These are phyloP conservation scores for Sungouiella thailandica DNA, from an alignment of 805 yeast species.

Conservation along the genomic window DNA sequence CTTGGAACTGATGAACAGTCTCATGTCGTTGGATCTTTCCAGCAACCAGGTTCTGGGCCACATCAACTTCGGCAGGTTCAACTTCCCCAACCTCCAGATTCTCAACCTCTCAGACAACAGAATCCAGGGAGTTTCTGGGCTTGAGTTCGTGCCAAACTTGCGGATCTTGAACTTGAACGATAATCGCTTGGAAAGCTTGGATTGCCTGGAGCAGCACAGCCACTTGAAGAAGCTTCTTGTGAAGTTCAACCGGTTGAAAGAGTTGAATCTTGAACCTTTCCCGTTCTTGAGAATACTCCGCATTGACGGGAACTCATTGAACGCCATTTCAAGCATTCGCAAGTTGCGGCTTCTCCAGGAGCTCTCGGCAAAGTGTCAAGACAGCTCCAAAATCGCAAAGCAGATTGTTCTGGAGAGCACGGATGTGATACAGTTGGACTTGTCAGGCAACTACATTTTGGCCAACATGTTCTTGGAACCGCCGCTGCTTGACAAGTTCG, in stretches of 20 bases:
- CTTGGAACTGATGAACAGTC: constrained; percentile 32
- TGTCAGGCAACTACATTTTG: constrained; percentile 33
- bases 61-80: constrained; percentile 30
- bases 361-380: constrained; percentile 38
- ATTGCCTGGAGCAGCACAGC: constrained; percentile 18
- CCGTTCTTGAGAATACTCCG: constrained; percentile 40
- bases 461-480: not conserved
- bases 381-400: constrained; percentile 14
- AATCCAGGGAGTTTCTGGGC: constrained; percentile 27
- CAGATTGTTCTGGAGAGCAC: constrained; percentile 15
- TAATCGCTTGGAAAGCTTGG: constrained; percentile 27
- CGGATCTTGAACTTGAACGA: constrained; percentile 38
- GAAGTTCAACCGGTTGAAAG: constrained; percentile 31
- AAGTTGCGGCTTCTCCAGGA: constrained; percentile 35
- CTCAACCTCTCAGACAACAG: constrained; percentile 40
- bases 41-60: constrained; percentile 36
- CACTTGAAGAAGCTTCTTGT: constrained; percentile 35
- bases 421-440: constrained; percentile 30
- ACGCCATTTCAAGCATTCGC: constrained; percentile 19
- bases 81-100: constrained; percentile 39
- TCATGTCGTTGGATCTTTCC: constrained; percentile 37
- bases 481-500: constrained; percentile 14
- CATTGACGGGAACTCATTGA: constrained; percentile 40
- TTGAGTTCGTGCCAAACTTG: constrained; percentile 32
- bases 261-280: constrained; percentile 26